Base-by-base conservation (phyloP, 768 basidiomycete species). In the Lactarius deliciosus region DNA sequence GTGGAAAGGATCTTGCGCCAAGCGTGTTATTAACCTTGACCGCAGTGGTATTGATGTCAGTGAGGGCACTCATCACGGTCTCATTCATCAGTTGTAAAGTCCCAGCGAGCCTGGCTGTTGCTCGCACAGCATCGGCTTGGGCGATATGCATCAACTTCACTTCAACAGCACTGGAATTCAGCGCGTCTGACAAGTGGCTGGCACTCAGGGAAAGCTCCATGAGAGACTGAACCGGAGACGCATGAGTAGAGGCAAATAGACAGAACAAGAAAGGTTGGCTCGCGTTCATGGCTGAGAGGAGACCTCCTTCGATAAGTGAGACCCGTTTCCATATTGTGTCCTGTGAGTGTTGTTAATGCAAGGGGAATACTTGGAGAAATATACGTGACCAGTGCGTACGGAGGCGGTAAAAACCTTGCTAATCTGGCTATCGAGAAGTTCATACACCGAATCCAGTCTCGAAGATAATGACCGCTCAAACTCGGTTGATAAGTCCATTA, bases 31-130 rank as follows among this genome's bases (percentile, higher is more conserved):
- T 70, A 32, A 70, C 59, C 56, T 45, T 65, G 40, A 56, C 22
- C 10, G 66, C 66, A 36, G 66, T 64, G 3, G 40, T 45, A 43
- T 69, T 61, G 25, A 70, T 62, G 28, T 69, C 64, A 45, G 38
- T 30, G 28, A 64, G 64, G 3, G 69, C 63, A n/a, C 16, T 43
- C 56, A 63, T 47, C 5, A 56, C 58, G 16, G 62, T 64, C 34
- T 66, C 69, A 18, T 69, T 62, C 60, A 69, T 64, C 20, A 8
- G 59, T 30, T 57, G 38, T n/a, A 71, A 10, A 15, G 62, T 41
- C 47, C 28, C 68, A 40, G 57, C 57, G 11, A 71, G 70, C 9
- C 57, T 57, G 10, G 57, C 57, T 10, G 69, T 56, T 32, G 45
- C 68, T n/a, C 60, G 64, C 10, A 54, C 57, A 5, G 64, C 63